phyloP scores from a whole-genome alignment of 345 rosid genomes.

The Balakata baccata region DNA sequence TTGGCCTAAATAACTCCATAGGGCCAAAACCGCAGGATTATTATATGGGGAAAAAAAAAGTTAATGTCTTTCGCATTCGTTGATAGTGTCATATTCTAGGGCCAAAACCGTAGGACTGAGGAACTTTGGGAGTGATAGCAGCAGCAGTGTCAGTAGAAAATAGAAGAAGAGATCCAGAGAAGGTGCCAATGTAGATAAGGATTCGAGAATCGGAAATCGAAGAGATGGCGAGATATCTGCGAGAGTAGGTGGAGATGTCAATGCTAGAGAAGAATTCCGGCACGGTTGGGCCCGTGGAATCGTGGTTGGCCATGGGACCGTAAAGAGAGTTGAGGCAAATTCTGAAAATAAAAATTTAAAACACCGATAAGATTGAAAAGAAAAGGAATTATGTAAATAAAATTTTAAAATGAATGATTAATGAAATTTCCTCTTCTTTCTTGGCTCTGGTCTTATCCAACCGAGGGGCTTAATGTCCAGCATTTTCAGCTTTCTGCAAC shows the following conservation, averaged over 20 bases:
- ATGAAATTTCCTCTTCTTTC: too few species aligned
- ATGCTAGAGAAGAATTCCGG: constrained; percentile 50
- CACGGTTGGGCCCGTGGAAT: constrained; percentile 26
- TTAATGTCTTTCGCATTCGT: too few species aligned
- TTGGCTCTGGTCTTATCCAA: neutral
- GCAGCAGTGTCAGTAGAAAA: constrained; percentile 36
- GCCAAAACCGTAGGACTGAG: too few species aligned
- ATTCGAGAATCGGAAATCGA: constrained; percentile 51
- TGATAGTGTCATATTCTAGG: too few species aligned
- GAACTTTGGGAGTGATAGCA: constrained; percentile 1
- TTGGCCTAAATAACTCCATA: too few species aligned
- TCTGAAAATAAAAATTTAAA: too few species aligned
- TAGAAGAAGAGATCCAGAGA: constrained; percentile 59
- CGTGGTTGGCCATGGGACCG: constrained; percentile 15
- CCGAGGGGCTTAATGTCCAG: constrained; percentile 14
- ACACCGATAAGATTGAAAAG: too few species aligned
- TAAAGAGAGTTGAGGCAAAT: too few species aligned
- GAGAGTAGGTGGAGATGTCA: constrained; percentile 42
- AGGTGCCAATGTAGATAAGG: constrained; percentile 62
- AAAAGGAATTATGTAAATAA: too few species aligned
- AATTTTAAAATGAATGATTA: too few species aligned
- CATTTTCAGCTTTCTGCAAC: constrained; percentile 22
- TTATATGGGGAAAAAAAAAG: too few species aligned
- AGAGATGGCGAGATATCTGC: constrained; percentile 37
- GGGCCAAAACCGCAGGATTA: too few species aligned